Base-by-base conservation (phyloP, 805 yeast genomes). In the Sporopachydermia quercuum region DNA sequence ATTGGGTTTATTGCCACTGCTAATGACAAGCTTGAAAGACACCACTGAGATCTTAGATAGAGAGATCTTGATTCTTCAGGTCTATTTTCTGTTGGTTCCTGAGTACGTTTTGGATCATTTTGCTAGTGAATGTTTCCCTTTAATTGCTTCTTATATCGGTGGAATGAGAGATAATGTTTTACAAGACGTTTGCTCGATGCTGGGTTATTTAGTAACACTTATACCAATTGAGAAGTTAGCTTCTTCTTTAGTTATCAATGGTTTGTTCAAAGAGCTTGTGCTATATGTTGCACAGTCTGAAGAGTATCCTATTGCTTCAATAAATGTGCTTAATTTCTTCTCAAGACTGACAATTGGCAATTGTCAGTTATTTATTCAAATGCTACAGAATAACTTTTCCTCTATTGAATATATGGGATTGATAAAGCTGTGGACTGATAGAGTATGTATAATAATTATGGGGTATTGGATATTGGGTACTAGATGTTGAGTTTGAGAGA, bases 1-100 rank as follows among this genome's bases (percentile, higher is more conserved):
- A 18, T 41, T 65, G 3, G 60, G 61, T 14, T 48, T 70, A 14
- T 66, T 79, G 45, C 71, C 70, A 5, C 58, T 72, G 45, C 56
- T 78, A 19, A 62, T 74, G 5, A 62, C 67, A 41, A 83, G 80
- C 1, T 62, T 89, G 34, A 58, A 73, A 45, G 70, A 73, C 39
- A 74, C 82, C 42, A 84, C 96, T 43, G 53, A 52, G 44, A 38
- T 53, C 49, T 36, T 57, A 49, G 47, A 51, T 40, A 33, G 42
- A 40, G 44, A 53, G 50, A 46, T 62, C 8, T 44, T 46, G 8
- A 50, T 62, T 19, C 43, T 61, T 14, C 58, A 53, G 35, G 53
- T 60, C 37, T 61, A 61, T 40, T 43, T 54, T 3, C 45, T 54
- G 19, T 47, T 62, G 6, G 54, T 52, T 27, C 50, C 57, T 3